Conservation (phyloP, 108 stramenopile genomes). For the Aurantiochytrium sp. region DNA sequence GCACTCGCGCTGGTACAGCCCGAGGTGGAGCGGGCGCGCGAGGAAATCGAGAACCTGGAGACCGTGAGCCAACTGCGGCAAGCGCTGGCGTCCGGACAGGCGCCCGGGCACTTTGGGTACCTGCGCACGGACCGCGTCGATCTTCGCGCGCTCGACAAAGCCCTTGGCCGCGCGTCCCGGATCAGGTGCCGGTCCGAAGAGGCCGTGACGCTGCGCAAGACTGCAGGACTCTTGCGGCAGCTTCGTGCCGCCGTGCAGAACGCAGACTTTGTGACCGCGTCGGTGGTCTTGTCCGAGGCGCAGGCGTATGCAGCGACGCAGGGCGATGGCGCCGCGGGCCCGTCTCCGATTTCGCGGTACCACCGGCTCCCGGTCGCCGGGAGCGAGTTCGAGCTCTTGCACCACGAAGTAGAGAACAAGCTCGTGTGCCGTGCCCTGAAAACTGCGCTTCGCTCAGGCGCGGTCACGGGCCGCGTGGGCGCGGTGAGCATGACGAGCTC, state of each 20-base stretch:
- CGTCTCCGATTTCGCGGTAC: background rate
- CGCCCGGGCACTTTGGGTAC: background rate
- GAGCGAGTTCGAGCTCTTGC: background rate
- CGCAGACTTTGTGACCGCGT: background rate
- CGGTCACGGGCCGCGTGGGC: background rate
- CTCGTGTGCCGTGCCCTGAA: conserved; percentile 4
- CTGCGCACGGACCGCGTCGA: background rate
- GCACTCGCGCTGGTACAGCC: background rate
- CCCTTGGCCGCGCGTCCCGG: background rate
- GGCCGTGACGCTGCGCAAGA: background rate
- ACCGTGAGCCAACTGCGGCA: background rate
- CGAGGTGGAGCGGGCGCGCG: conserved; percentile 1
- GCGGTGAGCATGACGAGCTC: background rate
- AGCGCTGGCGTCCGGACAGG: background rate
- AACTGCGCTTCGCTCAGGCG: background rate
- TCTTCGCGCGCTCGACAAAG: background rate
- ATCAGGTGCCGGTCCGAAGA: background rate
- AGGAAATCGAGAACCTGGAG: background rate
- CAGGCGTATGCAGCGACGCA: background rate
- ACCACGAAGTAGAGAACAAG: background rate
- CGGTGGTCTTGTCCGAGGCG: background rate
- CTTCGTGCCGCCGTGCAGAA: background rate
- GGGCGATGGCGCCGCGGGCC: background rate
- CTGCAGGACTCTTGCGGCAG: background rate
- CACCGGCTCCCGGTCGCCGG: conserved; percentile 7